Percentiles rank a stretch among this genome's conserved stretches.
Conservation (phyloP, 371 early-diverging fungal genomes). For the Chytridiales sp. region DNA sequence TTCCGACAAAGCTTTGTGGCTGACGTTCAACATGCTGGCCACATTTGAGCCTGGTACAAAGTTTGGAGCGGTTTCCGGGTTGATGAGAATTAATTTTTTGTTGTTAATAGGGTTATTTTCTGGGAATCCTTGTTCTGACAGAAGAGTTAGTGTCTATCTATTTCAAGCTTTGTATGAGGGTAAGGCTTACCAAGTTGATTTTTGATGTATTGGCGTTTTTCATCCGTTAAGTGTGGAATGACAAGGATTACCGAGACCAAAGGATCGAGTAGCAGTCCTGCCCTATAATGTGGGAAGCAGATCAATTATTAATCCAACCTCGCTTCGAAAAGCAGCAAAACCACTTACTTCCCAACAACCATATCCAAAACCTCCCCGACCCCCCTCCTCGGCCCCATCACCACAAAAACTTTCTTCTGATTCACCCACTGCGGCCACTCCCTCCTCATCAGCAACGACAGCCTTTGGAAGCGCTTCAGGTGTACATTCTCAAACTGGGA, state of each 20-base stretch:
- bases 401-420: constrained; percentile 20
- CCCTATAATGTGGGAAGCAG: neutral
- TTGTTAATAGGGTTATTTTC: constrained; percentile 32
- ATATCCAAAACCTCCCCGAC: constrained; percentile 16
- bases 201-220: constrained; percentile 25
- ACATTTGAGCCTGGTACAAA: constrained; percentile 27
- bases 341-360: constrained; percentile 17
- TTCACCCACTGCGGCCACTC: constrained; percentile 18
- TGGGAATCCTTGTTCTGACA: constrained; percentile 25
- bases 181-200: constrained; percentile 27
- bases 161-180: constrained; percentile 1
- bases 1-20: constrained; percentile 23
- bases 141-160: neutral
- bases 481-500: constrained; percentile 29
- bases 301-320: too few species aligned
- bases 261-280: constrained; percentile 7
- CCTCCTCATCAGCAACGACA: constrained; percentile 14
- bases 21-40: constrained; percentile 27
- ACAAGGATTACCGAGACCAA: constrained; percentile 27
- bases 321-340: constrained; percentile 12
- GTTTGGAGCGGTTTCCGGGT: constrained; percentile 31
- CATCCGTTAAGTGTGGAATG: constrained; percentile 24
- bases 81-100: constrained; percentile 25
- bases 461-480: constrained; percentile 28
- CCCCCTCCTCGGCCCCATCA: constrained; percentile 26